These are phyloP conservation scores for Monotropa hypopitys DNA, from an alignment of 179 eudicot genomes.

Conservation along the genomic window DNA sequence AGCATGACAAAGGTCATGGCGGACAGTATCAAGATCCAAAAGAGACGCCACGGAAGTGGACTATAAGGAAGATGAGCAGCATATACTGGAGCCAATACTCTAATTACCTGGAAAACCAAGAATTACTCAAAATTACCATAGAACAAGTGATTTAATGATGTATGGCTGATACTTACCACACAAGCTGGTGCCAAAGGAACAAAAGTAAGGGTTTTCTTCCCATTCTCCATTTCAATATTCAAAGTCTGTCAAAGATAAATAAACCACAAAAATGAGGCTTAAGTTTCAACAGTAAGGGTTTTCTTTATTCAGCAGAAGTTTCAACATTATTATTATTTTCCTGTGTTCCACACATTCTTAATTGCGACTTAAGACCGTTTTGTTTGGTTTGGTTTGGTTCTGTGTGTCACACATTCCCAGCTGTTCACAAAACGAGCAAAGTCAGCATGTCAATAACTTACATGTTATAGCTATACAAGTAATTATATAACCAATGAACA, in stretches of 20 bases:
- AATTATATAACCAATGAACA: neutral
- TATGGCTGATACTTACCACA: slow-evolving; percentile 43
- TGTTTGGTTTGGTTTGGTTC: no score
- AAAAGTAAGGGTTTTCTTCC: slow-evolving; percentile 56
- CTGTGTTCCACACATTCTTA: no score
- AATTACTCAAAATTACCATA: neutral
- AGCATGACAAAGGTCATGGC: slow-evolving; percentile 76
- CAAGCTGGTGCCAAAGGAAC: slow-evolving; percentile 93
- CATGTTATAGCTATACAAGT: neutral
- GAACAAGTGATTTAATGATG: neutral
- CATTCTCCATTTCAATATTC: slow-evolving; percentile 46
- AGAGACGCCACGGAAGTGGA: slow-evolving; percentile 63
- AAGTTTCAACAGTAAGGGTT: no score
- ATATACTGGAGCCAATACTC: slow-evolving; percentile 70
- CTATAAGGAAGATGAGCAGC: slow-evolving; percentile 70
- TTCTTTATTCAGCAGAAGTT: neutral
- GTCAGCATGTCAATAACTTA: neutral
- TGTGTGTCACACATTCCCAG: neutral
- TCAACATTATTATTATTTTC: neutral
- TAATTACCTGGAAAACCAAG: slow-evolving; percentile 43
- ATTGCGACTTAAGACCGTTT: no score
- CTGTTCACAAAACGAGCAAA: neutral
- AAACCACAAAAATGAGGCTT: neutral
- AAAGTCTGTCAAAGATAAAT: slow-evolving; percentile 37
- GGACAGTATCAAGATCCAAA: slow-evolving; percentile 51